A percentile compares a stretch with the other conserved stretches of the same genome.
Conservation (phyloP, 2,329 filamentous ascomycete genomes). For the Xylaria sp. region DNA sequence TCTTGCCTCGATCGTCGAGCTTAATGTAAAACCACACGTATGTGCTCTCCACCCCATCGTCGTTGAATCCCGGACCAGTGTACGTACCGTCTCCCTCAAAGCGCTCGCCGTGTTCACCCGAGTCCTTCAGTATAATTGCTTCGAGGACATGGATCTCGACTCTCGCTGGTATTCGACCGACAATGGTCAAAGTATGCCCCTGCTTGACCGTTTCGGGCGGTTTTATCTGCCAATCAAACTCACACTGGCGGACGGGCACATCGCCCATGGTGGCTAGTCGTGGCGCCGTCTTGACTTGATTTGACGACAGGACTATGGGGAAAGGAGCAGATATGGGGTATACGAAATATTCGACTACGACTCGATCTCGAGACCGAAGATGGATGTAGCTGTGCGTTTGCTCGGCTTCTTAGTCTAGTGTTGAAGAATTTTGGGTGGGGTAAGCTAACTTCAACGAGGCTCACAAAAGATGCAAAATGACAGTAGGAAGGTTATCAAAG, state of each 20-base stretch:
- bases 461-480: background rate
- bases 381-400: background rate
- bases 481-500: background rate
- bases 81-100: background rate
- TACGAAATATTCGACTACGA: background rate
- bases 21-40: constrained; percentile 19
- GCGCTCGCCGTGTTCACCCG: background rate
- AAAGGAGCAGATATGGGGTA: no score
- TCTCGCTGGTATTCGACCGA: background rate
- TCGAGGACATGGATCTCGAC: constrained; percentile 1
- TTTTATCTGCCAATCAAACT: constrained; percentile 9
- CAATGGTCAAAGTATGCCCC: background rate
- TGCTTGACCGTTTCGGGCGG: background rate
- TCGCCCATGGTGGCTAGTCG: constrained; percentile 14
- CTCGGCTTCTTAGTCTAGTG: background rate
- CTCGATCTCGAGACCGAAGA: background rate
- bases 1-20: background rate
- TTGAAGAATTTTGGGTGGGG: background rate
- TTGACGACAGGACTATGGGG: background rate
- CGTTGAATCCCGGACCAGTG: constrained; percentile 1
- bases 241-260: background rate
- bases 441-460: background rate
- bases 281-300: background rate
- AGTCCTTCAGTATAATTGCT: background rate
- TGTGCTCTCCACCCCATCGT: background rate